phyloP scores from a whole-genome alignment of 495 filamentous ascomycete species.

The Penicillium verhagenii region DNA sequence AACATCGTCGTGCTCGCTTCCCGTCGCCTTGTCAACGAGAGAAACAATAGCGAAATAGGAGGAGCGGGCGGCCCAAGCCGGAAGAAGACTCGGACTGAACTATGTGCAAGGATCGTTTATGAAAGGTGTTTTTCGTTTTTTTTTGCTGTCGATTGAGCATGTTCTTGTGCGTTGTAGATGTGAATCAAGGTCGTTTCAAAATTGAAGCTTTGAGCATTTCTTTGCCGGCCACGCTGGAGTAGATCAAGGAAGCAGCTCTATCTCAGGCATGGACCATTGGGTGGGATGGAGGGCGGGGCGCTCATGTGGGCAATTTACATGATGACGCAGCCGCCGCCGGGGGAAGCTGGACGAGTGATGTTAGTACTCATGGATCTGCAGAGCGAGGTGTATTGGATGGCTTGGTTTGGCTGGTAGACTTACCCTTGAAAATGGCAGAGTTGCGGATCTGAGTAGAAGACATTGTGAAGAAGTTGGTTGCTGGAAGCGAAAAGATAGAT shows the following conservation, averaged over 20 bases:
- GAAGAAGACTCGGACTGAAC: conserved; percentile 21
- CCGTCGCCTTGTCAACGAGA: too few species aligned
- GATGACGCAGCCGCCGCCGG: conserved; percentile 41
- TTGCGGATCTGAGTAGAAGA: conserved; percentile 32
- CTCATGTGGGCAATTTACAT: conserved; percentile 28
- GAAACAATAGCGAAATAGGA: neutral
- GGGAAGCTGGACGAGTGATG: conserved; percentile 25
- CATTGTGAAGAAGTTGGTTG: conserved; percentile 33
- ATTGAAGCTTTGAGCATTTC: conserved; percentile 9
- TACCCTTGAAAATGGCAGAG: conserved; percentile 33
- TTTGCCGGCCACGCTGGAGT: neutral
- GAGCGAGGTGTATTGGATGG: too few species aligned
- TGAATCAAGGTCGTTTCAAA: too few species aligned
- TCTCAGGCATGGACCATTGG: conserved; percentile 5
- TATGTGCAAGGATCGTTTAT: conserved; percentile 7
- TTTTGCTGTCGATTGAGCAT: conserved; percentile 2
- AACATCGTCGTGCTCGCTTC: neutral
- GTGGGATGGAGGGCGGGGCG: conserved; percentile 5
- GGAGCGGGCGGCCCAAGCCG: too few species aligned
- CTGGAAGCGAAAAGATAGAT: conserved; percentile 29
- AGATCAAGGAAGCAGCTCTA: too few species aligned
- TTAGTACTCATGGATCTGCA: too few species aligned
- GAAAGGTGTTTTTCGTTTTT: too few species aligned
- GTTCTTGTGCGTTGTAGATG: neutral
- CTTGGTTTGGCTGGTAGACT: conserved; percentile 1